Percentiles rank a stretch among this genome's conserved stretches.
These are phyloP conservation scores for Heracleum sosnowskyi DNA, from an alignment of 129 eudicot genomes.

Conservation along the genomic window DNA sequence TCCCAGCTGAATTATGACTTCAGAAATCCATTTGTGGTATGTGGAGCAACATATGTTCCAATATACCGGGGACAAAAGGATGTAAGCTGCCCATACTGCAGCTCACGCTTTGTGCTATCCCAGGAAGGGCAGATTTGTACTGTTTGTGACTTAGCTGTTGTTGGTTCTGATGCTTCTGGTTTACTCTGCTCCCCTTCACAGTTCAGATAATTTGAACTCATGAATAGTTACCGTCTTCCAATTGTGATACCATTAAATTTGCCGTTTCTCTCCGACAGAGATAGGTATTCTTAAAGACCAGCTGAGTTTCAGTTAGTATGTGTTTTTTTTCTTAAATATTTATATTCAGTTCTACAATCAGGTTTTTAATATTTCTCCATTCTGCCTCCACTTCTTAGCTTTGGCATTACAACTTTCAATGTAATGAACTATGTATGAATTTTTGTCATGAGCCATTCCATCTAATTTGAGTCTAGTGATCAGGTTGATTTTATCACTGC, in stretches of 20 bases:
- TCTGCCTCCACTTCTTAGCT: neutral
- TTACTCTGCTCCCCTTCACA: slow-evolving; percentile 19
- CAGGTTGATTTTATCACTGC: neutral
- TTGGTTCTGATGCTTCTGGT: slow-evolving; percentile 24
- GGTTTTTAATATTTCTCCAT: neutral
- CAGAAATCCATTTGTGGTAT: slow-evolving; percentile 24
- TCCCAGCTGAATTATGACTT: slow-evolving; percentile 23
- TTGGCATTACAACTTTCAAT: neutral
- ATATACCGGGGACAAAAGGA: slow-evolving; percentile 21
- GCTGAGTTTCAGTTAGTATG: slow-evolving; percentile 12
- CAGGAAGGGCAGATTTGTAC: slow-evolving; percentile 20
- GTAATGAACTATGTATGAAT: slow-evolving; percentile 13
- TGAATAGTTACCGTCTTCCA: neutral
- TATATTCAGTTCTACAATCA: slow-evolving; percentile 2
- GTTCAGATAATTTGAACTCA: slow-evolving; percentile 11
- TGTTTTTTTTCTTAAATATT: neutral
- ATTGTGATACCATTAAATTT: neutral
- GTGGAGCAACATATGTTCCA: slow-evolving; percentile 22
- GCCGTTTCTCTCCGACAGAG: slow-evolving; percentile 3
- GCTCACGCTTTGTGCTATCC: slow-evolving; percentile 16
- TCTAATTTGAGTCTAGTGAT: slow-evolving; percentile 10
- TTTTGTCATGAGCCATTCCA: slow-evolving; percentile 11
- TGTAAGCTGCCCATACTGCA: slow-evolving; percentile 16
- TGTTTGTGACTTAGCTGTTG: slow-evolving; percentile 20
- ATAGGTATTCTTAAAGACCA: neutral